These are phyloP conservation scores for Sechiopsis laciniata DNA, from an alignment of 306 rosid species.

Conservation along the genomic window DNA sequence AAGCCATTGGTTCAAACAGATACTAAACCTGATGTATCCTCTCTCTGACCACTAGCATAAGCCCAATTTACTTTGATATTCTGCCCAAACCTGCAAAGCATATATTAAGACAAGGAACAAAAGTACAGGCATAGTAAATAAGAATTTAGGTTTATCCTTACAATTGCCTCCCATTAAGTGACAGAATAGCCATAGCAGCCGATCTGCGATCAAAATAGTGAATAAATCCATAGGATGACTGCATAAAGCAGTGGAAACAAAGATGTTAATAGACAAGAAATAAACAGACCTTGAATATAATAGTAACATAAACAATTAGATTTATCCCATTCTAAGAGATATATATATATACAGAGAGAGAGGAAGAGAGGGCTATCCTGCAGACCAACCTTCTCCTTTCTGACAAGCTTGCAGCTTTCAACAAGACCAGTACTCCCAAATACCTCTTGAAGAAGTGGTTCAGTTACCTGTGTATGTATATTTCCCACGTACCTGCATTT, in stretches of 20 bases:
- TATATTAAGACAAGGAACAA: slow-evolving; percentile 22
- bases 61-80: slow-evolving; percentile 39
- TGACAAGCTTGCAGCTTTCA: slow-evolving; percentile 62
- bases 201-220: slow-evolving; percentile 95
- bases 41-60: too few species aligned
- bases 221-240: slow-evolving; percentile 96
- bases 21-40: not conserved
- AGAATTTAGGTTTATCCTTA: slow-evolving; percentile 34
- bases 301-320: not conserved
- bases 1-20: slow-evolving; percentile 8
- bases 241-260: slow-evolving; percentile 34
- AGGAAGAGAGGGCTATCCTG: not conserved
- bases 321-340: too few species aligned
- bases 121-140: not conserved
- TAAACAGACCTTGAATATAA: too few species aligned
- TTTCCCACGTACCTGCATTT: slow-evolving; percentile 92
- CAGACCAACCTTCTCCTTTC: slow-evolving; percentile 71
- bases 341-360: not conserved
- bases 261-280: slow-evolving; percentile 13
- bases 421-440: slow-evolving; percentile 84
- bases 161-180: slow-evolving; percentile 98
- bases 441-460: slow-evolving; percentile 97
- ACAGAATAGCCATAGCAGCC: slow-evolving; percentile 82
- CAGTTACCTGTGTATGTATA: slow-evolving; percentile 90
- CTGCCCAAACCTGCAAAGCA: slow-evolving; percentile 79